Base-by-base conservation (phyloP, 768 basidiomycete genomes). In the Naematelia aurantialba region DNA sequence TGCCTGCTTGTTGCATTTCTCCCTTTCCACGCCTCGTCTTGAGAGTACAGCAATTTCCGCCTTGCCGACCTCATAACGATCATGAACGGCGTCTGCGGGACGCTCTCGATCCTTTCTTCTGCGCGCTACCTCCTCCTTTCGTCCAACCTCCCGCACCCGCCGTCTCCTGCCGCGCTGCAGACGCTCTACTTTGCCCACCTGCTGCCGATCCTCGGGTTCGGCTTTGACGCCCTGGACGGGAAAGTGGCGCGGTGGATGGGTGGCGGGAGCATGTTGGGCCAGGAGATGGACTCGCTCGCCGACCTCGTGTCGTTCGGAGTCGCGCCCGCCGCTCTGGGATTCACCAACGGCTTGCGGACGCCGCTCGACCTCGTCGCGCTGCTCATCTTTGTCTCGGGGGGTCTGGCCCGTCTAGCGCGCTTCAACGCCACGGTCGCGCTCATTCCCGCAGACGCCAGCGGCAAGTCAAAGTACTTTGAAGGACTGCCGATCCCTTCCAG, bases 231-330 rank as follows among this genome's bases (percentile, higher is more conserved):
- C 69, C 80, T 98, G 52, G 96, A 99, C 74, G 96, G 96, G 49
- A 97, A 96, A 79, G 90, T 99, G 14, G 96, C 96, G 21, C 82
- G 96, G 67, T 97, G 93, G 96, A 85, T 90, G 78, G 93, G 91
- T 62, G 91, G 91, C 53, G 88, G 85, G 58, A 94, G 91, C 67
- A 86, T 99, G 85, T 81, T 99, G 34, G 96, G 96, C 2, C 96
- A 99, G 78, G 96, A 99, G 77, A 82, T 99, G 55, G 96, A 99
- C 80, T 91, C 89, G 77, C 80, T 99, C 60, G 96, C 96, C 11
- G 96, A 99, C 79, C 80, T 98, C 79, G 91, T 99, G 61, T 98
- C 96, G 1, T 99, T 99, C 72, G 96, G 96, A 52, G 91, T 98
- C 52, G 93, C 96, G 0, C 96, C 96, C 2, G 87, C 93, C n/a